Conservation (phyloP, 148 eudicot species). For the Salicornia ramosissima region DNA sequence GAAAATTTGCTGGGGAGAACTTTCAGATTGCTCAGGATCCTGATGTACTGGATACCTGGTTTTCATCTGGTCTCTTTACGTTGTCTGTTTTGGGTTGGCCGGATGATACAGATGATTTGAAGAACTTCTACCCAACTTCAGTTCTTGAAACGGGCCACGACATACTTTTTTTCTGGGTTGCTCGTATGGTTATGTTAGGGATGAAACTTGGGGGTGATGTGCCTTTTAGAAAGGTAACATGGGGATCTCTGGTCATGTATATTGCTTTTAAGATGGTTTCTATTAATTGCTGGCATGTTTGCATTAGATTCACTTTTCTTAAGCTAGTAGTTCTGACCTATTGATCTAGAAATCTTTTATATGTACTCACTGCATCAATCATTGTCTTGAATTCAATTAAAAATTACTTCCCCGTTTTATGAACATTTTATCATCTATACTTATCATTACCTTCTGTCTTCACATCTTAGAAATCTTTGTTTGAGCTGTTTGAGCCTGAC, state of each 20-base stretch:
- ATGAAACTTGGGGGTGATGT: slow-evolving; percentile 79
- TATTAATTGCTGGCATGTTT: not conserved
- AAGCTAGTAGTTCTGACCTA: not conserved
- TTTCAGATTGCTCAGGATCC: slow-evolving; percentile 80
- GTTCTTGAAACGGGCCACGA: slow-evolving; percentile 98
- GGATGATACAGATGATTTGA: slow-evolving; percentile 76
- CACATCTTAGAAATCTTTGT: too few species aligned
- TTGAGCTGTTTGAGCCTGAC: too few species aligned
- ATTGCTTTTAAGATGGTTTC: not conserved
- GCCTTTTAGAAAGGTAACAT: slow-evolving; percentile 74
- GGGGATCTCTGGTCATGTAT: not conserved
- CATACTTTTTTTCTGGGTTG: slow-evolving; percentile 96
- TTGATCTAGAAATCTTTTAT: too few species aligned
- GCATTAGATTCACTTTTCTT: not conserved
- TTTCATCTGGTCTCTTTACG: slow-evolving; percentile 91
- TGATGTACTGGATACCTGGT: slow-evolving; percentile 96
- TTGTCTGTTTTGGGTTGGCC: slow-evolving; percentile 95
- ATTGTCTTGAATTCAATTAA: too few species aligned
- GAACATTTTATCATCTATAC: too few species aligned
- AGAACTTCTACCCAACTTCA: slow-evolving; percentile 79
- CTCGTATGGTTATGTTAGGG: slow-evolving; percentile 95
- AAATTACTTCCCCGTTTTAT: too few species aligned
- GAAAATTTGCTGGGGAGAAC: slow-evolving; percentile 51
- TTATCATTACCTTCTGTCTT: too few species aligned
- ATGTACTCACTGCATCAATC: too few species aligned